These are phyloP conservation scores for Agrostemma githago DNA, from an alignment of 148 eudicot genomes.

Conservation along the genomic window DNA sequence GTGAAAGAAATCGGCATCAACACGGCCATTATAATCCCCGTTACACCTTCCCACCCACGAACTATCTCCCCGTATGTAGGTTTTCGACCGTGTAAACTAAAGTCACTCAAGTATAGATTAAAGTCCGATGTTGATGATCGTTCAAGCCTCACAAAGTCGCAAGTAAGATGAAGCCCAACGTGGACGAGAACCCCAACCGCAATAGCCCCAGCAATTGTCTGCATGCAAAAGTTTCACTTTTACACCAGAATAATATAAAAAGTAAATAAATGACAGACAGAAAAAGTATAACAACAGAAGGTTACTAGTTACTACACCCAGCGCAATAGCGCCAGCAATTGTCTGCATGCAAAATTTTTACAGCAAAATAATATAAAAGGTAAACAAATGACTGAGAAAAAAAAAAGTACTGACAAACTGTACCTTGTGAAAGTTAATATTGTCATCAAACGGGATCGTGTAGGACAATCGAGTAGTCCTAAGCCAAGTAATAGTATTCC, in stretches of 20 bases:
- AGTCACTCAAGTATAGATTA: slow-evolving; percentile 36
- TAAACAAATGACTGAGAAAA: background rate
- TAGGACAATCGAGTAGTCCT: slow-evolving; percentile 73
- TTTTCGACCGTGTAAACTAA: slow-evolving; percentile 34
- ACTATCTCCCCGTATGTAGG: slow-evolving; percentile 53
- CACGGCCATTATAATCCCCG: slow-evolving; percentile 66
- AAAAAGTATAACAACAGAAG: no score
- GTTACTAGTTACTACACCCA: no score
- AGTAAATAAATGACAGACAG: no score
- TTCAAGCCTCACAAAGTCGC: slow-evolving; percentile 81
- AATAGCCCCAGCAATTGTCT: slow-evolving; percentile 91
- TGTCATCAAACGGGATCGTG: slow-evolving; percentile 84
- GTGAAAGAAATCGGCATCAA: slow-evolving; percentile 62
- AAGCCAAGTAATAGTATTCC: slow-evolving; percentile 94
- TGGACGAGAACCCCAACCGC: slow-evolving; percentile 59
- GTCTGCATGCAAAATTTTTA: no score
- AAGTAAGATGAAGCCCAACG: slow-evolving; percentile 67
- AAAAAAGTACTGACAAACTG: slow-evolving; percentile 2
- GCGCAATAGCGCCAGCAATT: no score
- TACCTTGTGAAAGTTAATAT: slow-evolving; percentile 98
- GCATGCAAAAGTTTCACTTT: slow-evolving; percentile 21
- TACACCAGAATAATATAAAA: slow-evolving; percentile 6
- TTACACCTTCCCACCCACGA: slow-evolving; percentile 62
- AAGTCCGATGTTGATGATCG: slow-evolving; percentile 38
- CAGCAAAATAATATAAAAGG: background rate